These are phyloP conservation scores for Calycina herbarum DNA, from an alignment of 2,329 filamentous ascomycete species.

Conservation along the genomic window DNA sequence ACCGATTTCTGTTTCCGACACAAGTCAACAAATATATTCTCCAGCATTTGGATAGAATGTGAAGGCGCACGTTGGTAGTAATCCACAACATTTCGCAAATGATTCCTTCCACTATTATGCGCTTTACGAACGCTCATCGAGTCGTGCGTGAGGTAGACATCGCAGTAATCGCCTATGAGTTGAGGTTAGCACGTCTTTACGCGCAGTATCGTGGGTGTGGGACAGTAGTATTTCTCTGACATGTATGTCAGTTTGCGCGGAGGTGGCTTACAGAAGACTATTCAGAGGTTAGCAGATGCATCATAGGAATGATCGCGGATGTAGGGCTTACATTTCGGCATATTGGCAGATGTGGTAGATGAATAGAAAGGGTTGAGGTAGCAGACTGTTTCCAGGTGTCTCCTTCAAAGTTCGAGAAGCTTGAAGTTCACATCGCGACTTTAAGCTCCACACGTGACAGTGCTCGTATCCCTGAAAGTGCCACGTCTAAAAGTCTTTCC, in stretches of 20 bases:
- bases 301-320: conserved; percentile 14
- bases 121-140: conserved; percentile 99
- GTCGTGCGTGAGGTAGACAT: conserved; percentile 99
- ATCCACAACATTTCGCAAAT: conserved; percentile 94
- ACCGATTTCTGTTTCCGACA: conserved; percentile 74
- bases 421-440: conserved; percentile 17
- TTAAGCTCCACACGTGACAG: conserved; percentile 17
- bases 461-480: conserved; percentile 25
- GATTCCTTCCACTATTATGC: conserved; percentile 95
- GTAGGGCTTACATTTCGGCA: conserved; percentile 79
- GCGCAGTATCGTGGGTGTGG: conserved; percentile 7
- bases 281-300: conserved; percentile 40
- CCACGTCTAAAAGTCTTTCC: conserved; percentile 30
- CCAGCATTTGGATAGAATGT: neutral
- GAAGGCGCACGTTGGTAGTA: conserved; percentile 83
- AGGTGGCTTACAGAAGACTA: conserved; percentile 68
- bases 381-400: neutral
- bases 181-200: conserved; percentile 23
- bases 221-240: conserved; percentile 2
- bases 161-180: conserved; percentile 82
- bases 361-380: conserved; percentile 8
- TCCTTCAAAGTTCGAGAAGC: neutral
- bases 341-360: conserved; percentile 47
- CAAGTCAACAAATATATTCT: neutral
- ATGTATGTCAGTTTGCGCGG: conserved; percentile 10